Base-by-base conservation (phyloP, 1,139 yeast genomes). In the Candida smagusa region DNA sequence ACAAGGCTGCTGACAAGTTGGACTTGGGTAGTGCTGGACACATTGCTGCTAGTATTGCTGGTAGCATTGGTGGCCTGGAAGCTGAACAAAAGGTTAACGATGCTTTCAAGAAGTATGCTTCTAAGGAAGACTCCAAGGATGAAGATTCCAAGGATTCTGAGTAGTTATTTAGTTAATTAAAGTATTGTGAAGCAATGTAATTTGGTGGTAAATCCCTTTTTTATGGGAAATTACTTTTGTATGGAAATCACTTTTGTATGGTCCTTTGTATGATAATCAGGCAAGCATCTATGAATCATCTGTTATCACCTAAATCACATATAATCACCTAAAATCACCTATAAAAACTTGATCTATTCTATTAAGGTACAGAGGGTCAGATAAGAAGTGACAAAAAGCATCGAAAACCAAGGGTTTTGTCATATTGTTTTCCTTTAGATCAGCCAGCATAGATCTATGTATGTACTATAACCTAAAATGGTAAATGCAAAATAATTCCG, bases 1-100 rank as follows among this genome's bases (percentile, higher is more conserved):
- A 63, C 52, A 55, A 63, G 48, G 56, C 56, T n/a, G 72, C 72
- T 27, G 71, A 65, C 39, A 60, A 58, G 39, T 49, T 62, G 9
- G 54, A 50, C 22, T 45, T 62, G 34, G 72, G 72, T 3, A 47
- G 47, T 26, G 65, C 47, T 3, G 69, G 70, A 13, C 71, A 65
- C 42, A 54, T 65, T 34, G 69, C 56, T 12, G 50, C 59, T 26
- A 63, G 68, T 8, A 49, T 65, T 31, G 63, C 57, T 9, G 71
- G 71, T 9, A 58, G 68, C 16, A 44, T 65, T 16, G 62, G 53
- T 31, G 72, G 67, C 31, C 50, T 54, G 36, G 54, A 54, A 22
- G 63, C 53, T 22, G 65, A 60, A 30, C 61, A 61, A 12, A 58
- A 62, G 48, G 54, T 50, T 3, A 68, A 62, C 43, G 53, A 56